Evolutionary conservation across 2,329 filamentous ascomycete genomes (phyloP).

Genomic region (Colletotrichum spinosum): DNA sequence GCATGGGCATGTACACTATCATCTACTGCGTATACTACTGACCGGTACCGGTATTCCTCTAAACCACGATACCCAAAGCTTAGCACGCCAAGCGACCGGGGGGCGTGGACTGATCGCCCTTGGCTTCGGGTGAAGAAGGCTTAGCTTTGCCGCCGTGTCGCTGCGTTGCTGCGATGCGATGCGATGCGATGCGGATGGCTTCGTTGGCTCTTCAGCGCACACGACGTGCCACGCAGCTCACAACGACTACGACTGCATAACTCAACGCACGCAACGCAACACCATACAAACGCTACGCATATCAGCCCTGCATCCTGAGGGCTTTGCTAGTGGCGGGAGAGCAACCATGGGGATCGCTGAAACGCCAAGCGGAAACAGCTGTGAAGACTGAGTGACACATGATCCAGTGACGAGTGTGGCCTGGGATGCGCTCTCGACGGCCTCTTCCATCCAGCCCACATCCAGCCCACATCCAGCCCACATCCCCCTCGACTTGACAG

Average conservation of each 20-base stretch:
- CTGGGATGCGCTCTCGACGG: constrained; percentile 5
- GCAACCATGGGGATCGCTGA: constrained; percentile 30
- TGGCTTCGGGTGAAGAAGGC: constrained; percentile 10
- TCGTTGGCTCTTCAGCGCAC: neutral
- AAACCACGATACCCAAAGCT: constrained; percentile 30
- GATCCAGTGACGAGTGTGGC: constrained; percentile 6
- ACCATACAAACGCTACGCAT: too few relatives aligned
- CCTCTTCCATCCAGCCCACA: constrained; percentile 2
- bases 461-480: constrained; percentile 5
- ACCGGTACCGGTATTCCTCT: constrained; percentile 9
- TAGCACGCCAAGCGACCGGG: constrained; percentile 26
- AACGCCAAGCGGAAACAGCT: constrained; percentile 36
- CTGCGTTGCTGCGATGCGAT: neutral
- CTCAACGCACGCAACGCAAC: too few relatives aligned
- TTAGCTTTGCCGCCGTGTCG: constrained; percentile 6
- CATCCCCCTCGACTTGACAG: neutral
- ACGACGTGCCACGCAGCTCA: neutral
- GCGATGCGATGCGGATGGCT: neutral
- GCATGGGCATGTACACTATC: too few relatives aligned
- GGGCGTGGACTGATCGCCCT: constrained; percentile 27
- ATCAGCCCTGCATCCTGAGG: constrained; percentile 9
- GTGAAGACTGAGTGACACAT: neutral
- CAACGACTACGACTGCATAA: too few relatives aligned
- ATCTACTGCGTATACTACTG: too few relatives aligned
- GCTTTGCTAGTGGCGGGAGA: constrained; percentile 28